Base-by-base conservation (phyloP, 768 basidiomycete genomes). In the Mycena kentingensis region DNA sequence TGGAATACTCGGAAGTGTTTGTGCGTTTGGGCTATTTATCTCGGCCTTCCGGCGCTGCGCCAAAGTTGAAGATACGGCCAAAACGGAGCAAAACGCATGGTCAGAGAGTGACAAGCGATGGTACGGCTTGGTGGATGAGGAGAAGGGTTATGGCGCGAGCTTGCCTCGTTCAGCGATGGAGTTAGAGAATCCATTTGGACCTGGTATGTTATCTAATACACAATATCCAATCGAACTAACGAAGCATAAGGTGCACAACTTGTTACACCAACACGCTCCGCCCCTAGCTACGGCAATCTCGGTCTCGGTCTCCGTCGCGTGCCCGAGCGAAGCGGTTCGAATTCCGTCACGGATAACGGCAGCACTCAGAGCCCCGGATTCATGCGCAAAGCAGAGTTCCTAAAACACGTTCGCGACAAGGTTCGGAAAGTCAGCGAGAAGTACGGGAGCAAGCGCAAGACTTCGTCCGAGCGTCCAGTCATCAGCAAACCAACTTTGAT, bases 381-480 rank as follows among this genome's bases (percentile, higher is more conserved):
- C 32, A 83, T 88, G 78, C 84, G 77, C 64, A 90, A 89, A 66
- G 75, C 72, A 16, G 85, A 88, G 63, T 89, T 90, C 62, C 58
- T 89, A 46, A 75, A 77, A n/a, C 78, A 73, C 64, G 76, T 90
- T 36, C 79, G 73, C 55, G 75, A 81, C 42, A 85, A 85, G 2
- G 82, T 86, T 28, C 76, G 88, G 50, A 77, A 82, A 37, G 86
- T 88, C 55, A 88, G 87, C 71, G 78, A 84, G 63, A 83, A 75
- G 64, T 81, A 78, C 58, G 68, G 68, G 12, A 70, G 70, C 29
- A 67, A 69, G 36, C 70, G 67, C 49, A 54, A 56, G 19, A 46
- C 62, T 8, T 60, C 73, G 26, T 65, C 69, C 46, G 63, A 70
- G 51, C 72, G 77, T 49, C 83, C 81, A 5, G 67, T 74, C 34